Percentiles rank a stretch among this genome's conserved stretches.
Evolutionary conservation across 805 yeast genomes (phyloP).

Genomic region (Ogataea paraovalis): DNA sequence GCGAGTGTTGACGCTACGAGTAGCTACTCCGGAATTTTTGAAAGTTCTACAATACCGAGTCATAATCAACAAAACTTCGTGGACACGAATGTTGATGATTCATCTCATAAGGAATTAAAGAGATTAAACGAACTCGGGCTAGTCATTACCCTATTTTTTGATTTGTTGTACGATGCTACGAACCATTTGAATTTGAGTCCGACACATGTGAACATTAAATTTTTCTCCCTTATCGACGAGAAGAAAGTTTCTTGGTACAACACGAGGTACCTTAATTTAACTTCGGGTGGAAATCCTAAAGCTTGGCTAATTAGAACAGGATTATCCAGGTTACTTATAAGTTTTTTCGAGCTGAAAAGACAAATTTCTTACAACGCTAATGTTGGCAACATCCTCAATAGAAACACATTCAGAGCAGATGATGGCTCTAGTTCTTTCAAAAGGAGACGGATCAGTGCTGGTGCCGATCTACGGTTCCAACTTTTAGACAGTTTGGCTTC

Average conservation of each 20-base stretch:
- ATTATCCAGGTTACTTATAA: slow-evolving; percentile 27
- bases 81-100: neutral
- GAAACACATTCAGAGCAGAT: neutral
- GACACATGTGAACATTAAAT: slow-evolving; percentile 13
- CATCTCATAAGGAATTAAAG: neutral
- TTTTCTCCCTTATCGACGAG: slow-evolving; percentile 6
- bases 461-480: slow-evolving; percentile 17
- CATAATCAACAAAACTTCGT: neutral
- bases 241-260: slow-evolving; percentile 22
- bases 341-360: slow-evolving; percentile 32
- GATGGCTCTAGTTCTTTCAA: slow-evolving; percentile 10
- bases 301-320: slow-evolving; percentile 43
- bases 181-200: slow-evolving; percentile 7
- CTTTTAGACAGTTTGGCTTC: slow-evolving; percentile 20
- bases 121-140: slow-evolving; percentile 12
- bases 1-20: neutral
- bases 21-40: neutral
- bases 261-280: slow-evolving; percentile 11
- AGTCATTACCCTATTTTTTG: slow-evolving; percentile 14
- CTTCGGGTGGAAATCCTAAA: slow-evolving; percentile 6
- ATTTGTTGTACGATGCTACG: slow-evolving; percentile 12
- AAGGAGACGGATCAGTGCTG: slow-evolving; percentile 28
- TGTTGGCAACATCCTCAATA: too few species aligned
- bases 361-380: neutral
- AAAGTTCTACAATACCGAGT: neutral